Conservation (phyloP, 169 alveolate species). For the Cryptosporidium ryanae region DNA sequence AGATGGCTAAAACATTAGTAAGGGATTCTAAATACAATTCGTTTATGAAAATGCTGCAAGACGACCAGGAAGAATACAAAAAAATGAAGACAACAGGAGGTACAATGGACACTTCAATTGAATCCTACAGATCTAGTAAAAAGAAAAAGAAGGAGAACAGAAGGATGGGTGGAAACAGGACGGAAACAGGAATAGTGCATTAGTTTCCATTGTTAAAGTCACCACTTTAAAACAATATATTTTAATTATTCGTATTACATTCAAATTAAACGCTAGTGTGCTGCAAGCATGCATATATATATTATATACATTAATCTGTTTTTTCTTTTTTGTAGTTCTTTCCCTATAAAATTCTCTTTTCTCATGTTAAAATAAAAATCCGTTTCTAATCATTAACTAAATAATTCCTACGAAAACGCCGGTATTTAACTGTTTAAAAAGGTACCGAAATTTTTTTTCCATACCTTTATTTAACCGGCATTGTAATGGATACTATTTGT, state of each 20-base stretch:
- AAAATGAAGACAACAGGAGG: conserved; percentile 79
- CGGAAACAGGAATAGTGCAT: conserved; percentile 61
- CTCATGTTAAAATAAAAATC: too few relatives aligned
- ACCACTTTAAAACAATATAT: background rate
- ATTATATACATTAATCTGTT: too few relatives aligned
- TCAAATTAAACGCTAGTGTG: too few relatives aligned
- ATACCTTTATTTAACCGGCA: too few relatives aligned
- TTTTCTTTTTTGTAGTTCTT: too few relatives aligned
- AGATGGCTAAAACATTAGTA: background rate
- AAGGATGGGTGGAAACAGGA: conserved; percentile 75
- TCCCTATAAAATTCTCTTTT: too few relatives aligned
- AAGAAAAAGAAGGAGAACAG: conserved; percentile 61
- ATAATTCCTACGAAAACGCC: too few relatives aligned
- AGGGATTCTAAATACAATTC: conserved; percentile 41
- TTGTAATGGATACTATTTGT: too few relatives aligned
- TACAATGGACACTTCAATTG: conserved; percentile 78
- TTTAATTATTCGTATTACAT: background rate
- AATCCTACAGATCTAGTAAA: conserved; percentile 76
- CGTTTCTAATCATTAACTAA: too few relatives aligned
- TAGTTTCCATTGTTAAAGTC: background rate
- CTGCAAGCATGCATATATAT: too few relatives aligned
- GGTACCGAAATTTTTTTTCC: too few relatives aligned
- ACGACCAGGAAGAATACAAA: conserved; percentile 77
- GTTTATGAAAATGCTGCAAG: conserved; percentile 73
- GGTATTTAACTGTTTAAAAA: too few relatives aligned